Conservation (phyloP, 2,329 filamentous ascomycete genomes). For the Paracoccidioides brasiliensis region DNA sequence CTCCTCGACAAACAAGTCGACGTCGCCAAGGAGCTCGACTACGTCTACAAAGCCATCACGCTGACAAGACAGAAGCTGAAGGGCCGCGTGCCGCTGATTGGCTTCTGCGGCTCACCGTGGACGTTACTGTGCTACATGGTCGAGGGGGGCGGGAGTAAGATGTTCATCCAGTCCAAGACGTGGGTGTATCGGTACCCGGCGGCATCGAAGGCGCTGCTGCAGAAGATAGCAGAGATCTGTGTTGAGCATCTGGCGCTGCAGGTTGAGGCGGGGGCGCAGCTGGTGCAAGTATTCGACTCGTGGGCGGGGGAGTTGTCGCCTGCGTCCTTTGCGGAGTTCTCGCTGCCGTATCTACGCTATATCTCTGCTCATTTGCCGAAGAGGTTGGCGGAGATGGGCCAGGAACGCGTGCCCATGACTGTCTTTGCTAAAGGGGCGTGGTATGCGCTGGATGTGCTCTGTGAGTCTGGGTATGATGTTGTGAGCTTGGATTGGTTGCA, state of each 20-base stretch:
- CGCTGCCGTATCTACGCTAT: slow-evolving; percentile 71
- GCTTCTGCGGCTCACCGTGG: slow-evolving; percentile 95
- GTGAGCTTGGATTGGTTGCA: slow-evolving; percentile 93
- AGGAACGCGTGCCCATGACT: slow-evolving; percentile 84
- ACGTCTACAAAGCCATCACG: slow-evolving; percentile 92
- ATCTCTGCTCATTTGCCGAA: slow-evolving; percentile 71
- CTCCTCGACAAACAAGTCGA: slow-evolving; percentile 69
- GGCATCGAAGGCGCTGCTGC: slow-evolving; percentile 65
- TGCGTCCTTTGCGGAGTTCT: slow-evolving; percentile 67
- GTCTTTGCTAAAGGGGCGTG: slow-evolving; percentile 97
- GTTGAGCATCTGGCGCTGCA: slow-evolving; percentile 89
- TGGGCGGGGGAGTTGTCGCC: slow-evolving; percentile 94
- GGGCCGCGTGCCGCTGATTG: slow-evolving; percentile 82
- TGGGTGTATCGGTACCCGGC: slow-evolving; percentile 88
- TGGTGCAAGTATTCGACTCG: slow-evolving; percentile 94
- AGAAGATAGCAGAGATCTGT: slow-evolving; percentile 88
- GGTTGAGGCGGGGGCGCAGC: slow-evolving; percentile 84
- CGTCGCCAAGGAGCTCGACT: slow-evolving; percentile 71
- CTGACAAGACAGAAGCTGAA: slow-evolving; percentile 76
- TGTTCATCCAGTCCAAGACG: slow-evolving; percentile 88
- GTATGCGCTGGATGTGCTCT: slow-evolving; percentile 81
- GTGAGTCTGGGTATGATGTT: slow-evolving; percentile 80
- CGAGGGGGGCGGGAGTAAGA: slow-evolving; percentile 87
- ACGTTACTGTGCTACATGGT: slow-evolving; percentile 98
- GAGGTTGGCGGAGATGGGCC: slow-evolving; percentile 57